These are phyloP conservation scores for Choanephora cucurbitarum DNA, from an alignment of 371 early-diverging fungal species.

Conservation along the genomic window DNA sequence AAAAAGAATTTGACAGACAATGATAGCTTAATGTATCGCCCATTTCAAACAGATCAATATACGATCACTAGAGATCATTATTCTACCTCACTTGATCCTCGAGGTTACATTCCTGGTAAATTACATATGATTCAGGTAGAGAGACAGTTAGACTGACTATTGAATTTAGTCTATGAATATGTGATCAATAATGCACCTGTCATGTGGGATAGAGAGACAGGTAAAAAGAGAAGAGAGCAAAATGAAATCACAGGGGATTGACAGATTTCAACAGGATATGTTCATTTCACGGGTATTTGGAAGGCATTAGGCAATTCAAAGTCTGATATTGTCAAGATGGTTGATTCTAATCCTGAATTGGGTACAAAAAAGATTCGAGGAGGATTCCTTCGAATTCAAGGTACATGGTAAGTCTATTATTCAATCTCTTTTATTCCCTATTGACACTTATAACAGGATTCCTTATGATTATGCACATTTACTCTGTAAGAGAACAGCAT, in stretches of 20 bases:
- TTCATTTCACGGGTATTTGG: slow-evolving; percentile 79
- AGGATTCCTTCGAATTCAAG: slow-evolving; percentile 72
- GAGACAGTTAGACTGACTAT: background rate
- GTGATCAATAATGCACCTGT: slow-evolving; percentile 60
- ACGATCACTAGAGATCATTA: slow-evolving; percentile 33
- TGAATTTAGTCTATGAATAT: slow-evolving; percentile 62
- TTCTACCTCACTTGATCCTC: slow-evolving; percentile 65
- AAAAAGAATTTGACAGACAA: slow-evolving; percentile 9
- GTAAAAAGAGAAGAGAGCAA: slow-evolving; percentile 19
- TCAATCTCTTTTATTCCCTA: background rate
- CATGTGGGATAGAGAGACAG: slow-evolving; percentile 76
- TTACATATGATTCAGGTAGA: no score
- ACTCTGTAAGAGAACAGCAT: slow-evolving; percentile 60
- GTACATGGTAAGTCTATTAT: slow-evolving; percentile 69
- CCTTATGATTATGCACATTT: slow-evolving; percentile 60
- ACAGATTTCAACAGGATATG: slow-evolving; percentile 51
- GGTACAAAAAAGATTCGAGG: slow-evolving; percentile 68
- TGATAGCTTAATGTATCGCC: slow-evolving; percentile 15
- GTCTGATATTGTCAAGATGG: slow-evolving; percentile 68
- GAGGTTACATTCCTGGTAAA: slow-evolving; percentile 72
- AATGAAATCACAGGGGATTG: background rate
- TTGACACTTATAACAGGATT: slow-evolving; percentile 38
- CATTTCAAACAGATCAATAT: slow-evolving; percentile 1
- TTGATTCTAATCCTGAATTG: slow-evolving; percentile 65
- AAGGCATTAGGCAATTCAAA: slow-evolving; percentile 71